Percentiles rank a stretch among this genome's conserved stretches.
Conservation (phyloP, 176 grass and related monocot genomes). For the Juncus inflexus region DNA sequence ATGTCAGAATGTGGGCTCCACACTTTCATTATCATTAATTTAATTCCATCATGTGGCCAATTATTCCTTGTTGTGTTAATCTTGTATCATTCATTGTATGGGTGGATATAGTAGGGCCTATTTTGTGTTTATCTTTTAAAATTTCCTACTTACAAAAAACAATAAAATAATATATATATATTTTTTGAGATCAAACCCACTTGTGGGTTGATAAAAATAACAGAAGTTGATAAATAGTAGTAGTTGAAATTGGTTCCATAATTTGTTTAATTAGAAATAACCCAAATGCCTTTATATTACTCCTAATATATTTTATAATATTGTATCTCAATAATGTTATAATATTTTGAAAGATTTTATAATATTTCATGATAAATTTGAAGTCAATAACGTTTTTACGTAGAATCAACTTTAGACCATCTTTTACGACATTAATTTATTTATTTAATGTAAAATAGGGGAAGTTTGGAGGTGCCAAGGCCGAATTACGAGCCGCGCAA, state of each 20-base stretch:
- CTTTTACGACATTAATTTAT: constrained; percentile 1
- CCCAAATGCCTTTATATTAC: neutral
- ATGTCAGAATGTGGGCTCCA: neutral
- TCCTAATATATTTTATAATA: neutral
- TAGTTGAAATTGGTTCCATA: no score
- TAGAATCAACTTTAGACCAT: neutral
- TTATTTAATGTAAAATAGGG: constrained; percentile 35
- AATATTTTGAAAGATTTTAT: neutral
- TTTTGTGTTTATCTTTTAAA: neutral
- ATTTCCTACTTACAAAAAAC: no score
- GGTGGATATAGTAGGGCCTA: constrained; percentile 2
- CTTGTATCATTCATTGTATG: neutral
- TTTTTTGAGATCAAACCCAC: no score
- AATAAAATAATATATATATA: no score
- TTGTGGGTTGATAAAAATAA: no score
- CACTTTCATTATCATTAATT: neutral
- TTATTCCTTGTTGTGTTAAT: constrained; percentile 6
- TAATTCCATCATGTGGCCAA: neutral
- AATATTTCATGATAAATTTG: neutral
- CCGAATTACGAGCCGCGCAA: constrained; percentile 35
- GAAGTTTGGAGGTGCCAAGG: constrained; percentile 54
- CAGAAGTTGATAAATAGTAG: no score
- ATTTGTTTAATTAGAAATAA: no score
- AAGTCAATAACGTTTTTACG: neutral
- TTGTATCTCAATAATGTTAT: neutral